Evolutionary conservation across 2,329 filamentous ascomycete species (phyloP).

Genomic region (Colletotrichum orchidophilum): DNA sequence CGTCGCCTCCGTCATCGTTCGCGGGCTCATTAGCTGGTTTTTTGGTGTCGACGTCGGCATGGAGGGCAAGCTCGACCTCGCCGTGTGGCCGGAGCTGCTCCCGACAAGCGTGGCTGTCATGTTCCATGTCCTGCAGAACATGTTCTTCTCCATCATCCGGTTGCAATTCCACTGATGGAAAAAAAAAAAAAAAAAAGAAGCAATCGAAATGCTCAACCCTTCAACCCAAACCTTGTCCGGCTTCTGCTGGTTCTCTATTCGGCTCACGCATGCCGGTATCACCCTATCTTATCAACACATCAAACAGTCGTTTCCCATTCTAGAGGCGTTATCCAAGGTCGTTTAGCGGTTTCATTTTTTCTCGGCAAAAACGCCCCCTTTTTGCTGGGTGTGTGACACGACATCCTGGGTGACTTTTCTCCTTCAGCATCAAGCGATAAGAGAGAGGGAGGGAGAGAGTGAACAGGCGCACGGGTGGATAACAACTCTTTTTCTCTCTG

Average conservation of each 20-base stretch:
- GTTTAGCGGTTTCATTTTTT: neutral
- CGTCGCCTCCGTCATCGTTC: conserved; percentile 67
- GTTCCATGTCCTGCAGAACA: conserved; percentile 76
- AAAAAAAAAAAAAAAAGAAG: neutral
- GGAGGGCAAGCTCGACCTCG: conserved; percentile 72
- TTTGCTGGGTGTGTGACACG: neutral
- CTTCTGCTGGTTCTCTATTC: neutral
- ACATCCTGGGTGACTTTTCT: neutral
- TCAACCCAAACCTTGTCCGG: neutral
- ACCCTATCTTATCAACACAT: neutral
- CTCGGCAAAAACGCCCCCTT: neutral
- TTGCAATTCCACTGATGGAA: conserved; percentile 59
- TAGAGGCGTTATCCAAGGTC: neutral
- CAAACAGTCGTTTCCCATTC: neutral
- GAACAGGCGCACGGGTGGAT: neutral
- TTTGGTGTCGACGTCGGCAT: conserved; percentile 71
- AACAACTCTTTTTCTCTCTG: neutral
- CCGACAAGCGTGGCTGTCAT: conserved; percentile 73
- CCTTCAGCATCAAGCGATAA: neutral
- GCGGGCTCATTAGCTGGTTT: conserved; percentile 64
- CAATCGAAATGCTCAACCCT: neutral
- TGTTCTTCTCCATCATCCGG: conserved; percentile 75
- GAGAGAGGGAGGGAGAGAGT: too few species aligned
- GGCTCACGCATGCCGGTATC: neutral
- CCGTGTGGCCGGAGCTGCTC: conserved; percentile 73